Base-by-base conservation (phyloP, 345 rosid genomes). In the Citrus unshiu region DNA sequence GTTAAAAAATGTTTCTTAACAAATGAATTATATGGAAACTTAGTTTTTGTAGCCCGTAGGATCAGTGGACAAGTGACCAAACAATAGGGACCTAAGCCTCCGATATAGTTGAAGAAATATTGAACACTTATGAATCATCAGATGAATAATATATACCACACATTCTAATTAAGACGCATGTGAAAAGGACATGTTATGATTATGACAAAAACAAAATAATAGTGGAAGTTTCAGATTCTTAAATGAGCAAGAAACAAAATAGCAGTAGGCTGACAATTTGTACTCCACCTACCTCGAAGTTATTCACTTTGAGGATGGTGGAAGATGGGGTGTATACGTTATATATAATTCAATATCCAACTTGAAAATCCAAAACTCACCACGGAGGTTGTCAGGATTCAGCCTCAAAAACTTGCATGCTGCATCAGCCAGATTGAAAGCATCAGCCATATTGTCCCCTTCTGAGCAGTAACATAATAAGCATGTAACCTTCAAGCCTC, bases 391-490 rank as follows among this genome's bases (percentile, higher is more conserved):
- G 70, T 78, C 77, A 21, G 88, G 80, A 82, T 67, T 88, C 79
- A 87, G 71, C 74, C 85, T 86, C 68, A 78, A 77, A 68, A 94
- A 85, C 80, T 87, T 89, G 84, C 84, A 81, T 14, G 90, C 86
- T 67, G 94, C 98, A 81, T 91, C 94, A 66, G 95, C 97, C 80
- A 96, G 77, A 79, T 89, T 83, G 82, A 91, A 86, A 56, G 94
- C 94, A 86, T 94, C 98, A 57, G 88, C 80, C 76, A 86, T 90
- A 83, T 93, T 96, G 85, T 96, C 98, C 73, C 98, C 99, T 87
- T 96, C 98, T 1, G 97, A 93, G 87, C 99, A 96, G 88, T 96
- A 93, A 83, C 95, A 90, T 68, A 96, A 77, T 78, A 96, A 78
- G 85, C 98, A 94, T 40, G 95, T 93, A 74, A 90, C 93, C 77